Base-by-base conservation (phyloP, 805 yeast genomes). In the Cyberlindnera petersonii region DNA sequence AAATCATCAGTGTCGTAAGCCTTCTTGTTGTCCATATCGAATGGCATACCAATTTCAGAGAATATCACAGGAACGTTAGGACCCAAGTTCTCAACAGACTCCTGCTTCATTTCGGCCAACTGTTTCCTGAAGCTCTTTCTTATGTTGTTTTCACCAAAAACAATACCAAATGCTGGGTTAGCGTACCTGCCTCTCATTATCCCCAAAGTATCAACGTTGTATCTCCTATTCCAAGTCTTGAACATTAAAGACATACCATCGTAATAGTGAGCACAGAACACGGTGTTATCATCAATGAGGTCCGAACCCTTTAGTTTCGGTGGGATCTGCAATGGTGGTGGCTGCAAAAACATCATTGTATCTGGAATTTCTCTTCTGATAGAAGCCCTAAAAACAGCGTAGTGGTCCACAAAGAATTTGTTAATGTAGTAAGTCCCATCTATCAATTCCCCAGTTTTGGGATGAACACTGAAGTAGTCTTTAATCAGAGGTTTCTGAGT, bases 21-120 rank as follows among this genome's bases (percentile, higher is more conserved):
- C 33, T 63, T 67, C 55, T 84, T 86, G 42, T 76, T 70, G 60
- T 91, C 89, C 96, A 91, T 86, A 59, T 93, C 96, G 59, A 82
- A 86, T 3, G 98, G 98, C 82, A 91, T 86, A 6, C 98, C 98
- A n/a, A 91, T 88, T 60, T 91, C 98, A 1, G 95, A 77, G 71
- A 93, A 79, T 17, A 91, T 63, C 9, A 83, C 73, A 0, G 97
- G 96, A 9, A 87, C 68, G 9, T 59, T 35, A 2, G 49, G 42
- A 3, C 97, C 97, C 26, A 89, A 60, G 22, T 72, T 58, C 4
- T 69, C 70, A 6, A 63, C 56, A 5, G 87, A 77, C 56, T 93
- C 98, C 16, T 58, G 54, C 38, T 71, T 73, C 65, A 91, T 73
- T 42, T 74, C 82, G n/a, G 58, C 50, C 41, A 91, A 65, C 61